Conservation (phyloP, 257 asterid genomes). For the Leptodermis oblonga region DNA sequence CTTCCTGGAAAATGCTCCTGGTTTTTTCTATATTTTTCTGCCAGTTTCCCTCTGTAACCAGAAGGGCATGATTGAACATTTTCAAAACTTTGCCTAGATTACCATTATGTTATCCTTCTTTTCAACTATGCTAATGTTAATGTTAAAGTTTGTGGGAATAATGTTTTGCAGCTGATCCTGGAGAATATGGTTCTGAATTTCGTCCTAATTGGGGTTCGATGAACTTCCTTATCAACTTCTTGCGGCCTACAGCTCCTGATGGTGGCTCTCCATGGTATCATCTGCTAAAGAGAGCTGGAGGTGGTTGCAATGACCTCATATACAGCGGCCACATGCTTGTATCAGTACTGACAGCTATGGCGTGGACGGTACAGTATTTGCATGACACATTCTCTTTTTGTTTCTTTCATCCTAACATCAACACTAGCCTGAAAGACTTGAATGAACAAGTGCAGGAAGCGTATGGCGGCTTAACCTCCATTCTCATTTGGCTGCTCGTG, state of each 20-base stretch:
- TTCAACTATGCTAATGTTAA: neutral
- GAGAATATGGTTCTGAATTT: conserved; percentile 43
- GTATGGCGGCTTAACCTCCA: conserved; percentile 79
- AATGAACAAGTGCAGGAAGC: conserved; percentile 64
- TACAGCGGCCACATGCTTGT: conserved; percentile 99
- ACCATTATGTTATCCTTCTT: neutral
- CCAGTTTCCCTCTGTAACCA: no score
- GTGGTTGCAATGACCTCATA: conserved; percentile 94
- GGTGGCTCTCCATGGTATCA: conserved; percentile 69
- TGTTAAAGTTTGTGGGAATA: conserved; percentile 8
- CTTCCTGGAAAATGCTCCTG: neutral
- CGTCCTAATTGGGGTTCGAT: conserved; percentile 85
- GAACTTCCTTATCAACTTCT: conserved; percentile 81
- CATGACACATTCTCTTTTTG: neutral
- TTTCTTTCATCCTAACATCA: neutral
- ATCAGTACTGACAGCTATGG: conserved; percentile 96
- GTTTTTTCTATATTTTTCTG: neutral
- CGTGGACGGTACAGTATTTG: conserved; percentile 84
- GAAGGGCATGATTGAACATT: neutral
- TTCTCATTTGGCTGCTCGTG: conserved; percentile 75
- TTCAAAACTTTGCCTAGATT: neutral
- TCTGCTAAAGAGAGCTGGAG: conserved; percentile 82
- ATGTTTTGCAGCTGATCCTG: conserved; percentile 59
- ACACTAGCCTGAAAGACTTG: neutral
- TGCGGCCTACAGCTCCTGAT: conserved; percentile 76